These are phyloP conservation scores for Tricholoma terreum DNA, from an alignment of 768 basidiomycete species.

Conservation along the genomic window DNA sequence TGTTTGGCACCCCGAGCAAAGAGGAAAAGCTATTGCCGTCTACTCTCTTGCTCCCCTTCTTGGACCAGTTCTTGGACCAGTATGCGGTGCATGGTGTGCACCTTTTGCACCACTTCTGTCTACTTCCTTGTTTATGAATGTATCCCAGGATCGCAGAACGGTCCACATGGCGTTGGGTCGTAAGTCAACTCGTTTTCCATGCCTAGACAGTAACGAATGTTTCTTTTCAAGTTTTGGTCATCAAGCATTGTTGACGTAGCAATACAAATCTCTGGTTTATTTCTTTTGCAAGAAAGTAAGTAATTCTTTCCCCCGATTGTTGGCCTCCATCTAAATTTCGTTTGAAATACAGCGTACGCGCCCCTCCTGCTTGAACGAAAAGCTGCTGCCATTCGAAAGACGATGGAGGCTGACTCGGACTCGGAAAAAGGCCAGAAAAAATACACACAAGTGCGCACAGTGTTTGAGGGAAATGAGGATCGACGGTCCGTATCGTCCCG, in stretches of 20 bases:
- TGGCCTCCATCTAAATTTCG: background rate
- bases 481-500: conserved; percentile 37
- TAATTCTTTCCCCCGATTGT: background rate
- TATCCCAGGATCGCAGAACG: conserved; percentile 48
- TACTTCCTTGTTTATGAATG: background rate
- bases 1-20: conserved; percentile 56
- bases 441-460: conserved; percentile 40
- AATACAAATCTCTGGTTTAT: conserved; percentile 53
- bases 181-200: conserved; percentile 25
- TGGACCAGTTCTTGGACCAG: conserved; percentile 62
- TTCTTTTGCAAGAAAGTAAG: conserved; percentile 64
- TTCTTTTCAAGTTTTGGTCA: conserved; percentile 53
- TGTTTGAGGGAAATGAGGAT: conserved; percentile 41
- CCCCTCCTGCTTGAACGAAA: conserved; percentile 48
- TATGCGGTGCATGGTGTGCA: conserved; percentile 56
- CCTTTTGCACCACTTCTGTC: background rate
- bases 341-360: conserved; percentile 36
- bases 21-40: conserved; percentile 61
- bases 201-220: background rate
- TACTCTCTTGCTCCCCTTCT: conserved; percentile 65
- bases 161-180: conserved; percentile 73
- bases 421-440: conserved; percentile 39
- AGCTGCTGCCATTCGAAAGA: conserved; percentile 42
- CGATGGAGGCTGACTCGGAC: conserved; percentile 32
- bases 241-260: conserved; percentile 54